Evolutionary conservation across 1,284 basidiomycete genomes (phyloP).

Genomic region (Leccinum huronense): DNA sequence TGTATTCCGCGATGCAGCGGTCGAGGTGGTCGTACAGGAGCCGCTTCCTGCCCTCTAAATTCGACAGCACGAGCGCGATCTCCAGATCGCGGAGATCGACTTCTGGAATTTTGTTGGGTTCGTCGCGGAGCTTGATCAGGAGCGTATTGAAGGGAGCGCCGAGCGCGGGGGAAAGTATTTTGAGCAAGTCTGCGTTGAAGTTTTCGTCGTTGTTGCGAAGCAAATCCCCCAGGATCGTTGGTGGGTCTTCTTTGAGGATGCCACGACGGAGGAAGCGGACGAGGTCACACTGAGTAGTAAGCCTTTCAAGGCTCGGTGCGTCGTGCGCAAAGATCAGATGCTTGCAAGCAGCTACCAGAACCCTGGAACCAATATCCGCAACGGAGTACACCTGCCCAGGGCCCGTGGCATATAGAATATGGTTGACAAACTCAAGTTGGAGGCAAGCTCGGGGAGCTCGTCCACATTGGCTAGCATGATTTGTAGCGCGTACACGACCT

Average conservation of each 20-base stretch:
- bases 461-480: slow-evolving; percentile 7
- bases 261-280: slow-evolving; percentile 7
- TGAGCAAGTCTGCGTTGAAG: slow-evolving; percentile 1
- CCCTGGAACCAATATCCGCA: slow-evolving; percentile 1
- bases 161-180: slow-evolving; percentile 3
- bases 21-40: slow-evolving; percentile 12
- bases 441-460: slow-evolving; percentile 2
- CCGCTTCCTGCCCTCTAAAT: slow-evolving; percentile 1
- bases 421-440: slow-evolving; percentile 11
- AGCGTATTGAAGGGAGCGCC: slow-evolving; percentile 5
- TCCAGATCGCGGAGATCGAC: slow-evolving; percentile 10
- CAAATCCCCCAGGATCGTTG: slow-evolving; percentile 3
- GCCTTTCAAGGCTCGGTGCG: not conserved
- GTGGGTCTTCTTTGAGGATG: slow-evolving; percentile 5
- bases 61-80: slow-evolving; percentile 8
- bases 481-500: slow-evolving; percentile 7
- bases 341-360: slow-evolving; percentile 7
- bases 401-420: slow-evolving; percentile 8
- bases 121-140: slow-evolving; percentile 4
- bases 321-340: not conserved
- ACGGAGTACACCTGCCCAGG: slow-evolving; percentile 8
- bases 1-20: not conserved
- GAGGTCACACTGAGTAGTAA: slow-evolving; percentile 6
- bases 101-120: slow-evolving; percentile 7
- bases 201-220: not conserved